phyloP scores from a whole-genome alignment of 2,329 filamentous ascomycete genomes.

The Colletotrichum sp. region DNA sequence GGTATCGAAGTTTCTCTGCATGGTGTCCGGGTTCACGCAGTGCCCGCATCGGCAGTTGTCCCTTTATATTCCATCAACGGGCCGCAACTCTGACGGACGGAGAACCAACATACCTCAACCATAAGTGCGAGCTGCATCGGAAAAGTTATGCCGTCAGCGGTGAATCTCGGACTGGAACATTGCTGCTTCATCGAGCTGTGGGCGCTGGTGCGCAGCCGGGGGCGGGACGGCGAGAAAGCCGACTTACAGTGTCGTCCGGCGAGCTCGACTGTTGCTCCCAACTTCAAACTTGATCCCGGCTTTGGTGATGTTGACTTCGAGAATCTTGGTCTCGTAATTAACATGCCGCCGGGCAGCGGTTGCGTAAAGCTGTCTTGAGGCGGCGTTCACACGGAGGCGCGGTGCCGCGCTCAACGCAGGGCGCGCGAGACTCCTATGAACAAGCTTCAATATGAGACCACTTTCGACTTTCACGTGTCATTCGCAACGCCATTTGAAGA shows the following conservation, averaged over 20 bases:
- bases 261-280: background rate
- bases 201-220: background rate
- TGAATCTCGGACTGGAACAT: background rate
- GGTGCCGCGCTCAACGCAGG: background rate
- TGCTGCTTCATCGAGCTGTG: background rate
- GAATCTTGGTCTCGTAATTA: background rate
- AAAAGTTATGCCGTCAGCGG: background rate
- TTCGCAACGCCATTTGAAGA: background rate
- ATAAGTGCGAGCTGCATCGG: constrained; percentile 18
- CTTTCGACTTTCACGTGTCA: background rate
- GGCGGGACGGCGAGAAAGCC: background rate
- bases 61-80: constrained; percentile 24
- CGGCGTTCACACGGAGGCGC: background rate
- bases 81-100: background rate
- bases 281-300: constrained; percentile 12
- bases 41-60: constrained; percentile 47
- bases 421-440: background rate
- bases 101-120: constrained; percentile 18
- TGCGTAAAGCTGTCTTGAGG: constrained; percentile 3
- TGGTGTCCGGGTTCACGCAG: constrained; percentile 46
- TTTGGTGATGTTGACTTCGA: background rate
- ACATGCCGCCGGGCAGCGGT: background rate
- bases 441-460: background rate
- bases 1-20: constrained; percentile 46
- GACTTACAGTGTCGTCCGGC: constrained; percentile 20